These are phyloP conservation scores for Russula foetens DNA, from an alignment of 768 basidiomycete species.

Conservation along the genomic window DNA sequence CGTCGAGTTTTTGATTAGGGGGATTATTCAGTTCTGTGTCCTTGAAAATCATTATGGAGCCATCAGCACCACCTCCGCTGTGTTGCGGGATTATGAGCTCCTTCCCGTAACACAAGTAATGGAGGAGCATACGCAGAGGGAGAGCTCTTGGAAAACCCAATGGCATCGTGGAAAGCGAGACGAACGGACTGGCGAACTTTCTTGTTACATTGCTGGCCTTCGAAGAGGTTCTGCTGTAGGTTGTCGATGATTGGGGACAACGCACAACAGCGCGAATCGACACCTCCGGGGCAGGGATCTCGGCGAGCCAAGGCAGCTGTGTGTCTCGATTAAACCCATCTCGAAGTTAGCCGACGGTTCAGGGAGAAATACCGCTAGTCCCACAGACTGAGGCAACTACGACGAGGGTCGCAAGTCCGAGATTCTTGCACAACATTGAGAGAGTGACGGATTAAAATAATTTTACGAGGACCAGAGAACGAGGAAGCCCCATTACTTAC, in stretches of 20 bases:
- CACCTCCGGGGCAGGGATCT: constrained; percentile 27
- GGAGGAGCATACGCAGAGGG: constrained; percentile 10
- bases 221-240: constrained; percentile 26
- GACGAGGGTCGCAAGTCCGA: constrained; percentile 19
- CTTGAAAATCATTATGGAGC: constrained; percentile 40
- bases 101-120: not conserved
- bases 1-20: constrained; percentile 37
- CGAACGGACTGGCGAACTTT: constrained; percentile 26
- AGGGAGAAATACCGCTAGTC: constrained; percentile 14
- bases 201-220: constrained; percentile 26
- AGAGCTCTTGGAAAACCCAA: constrained; percentile 15
- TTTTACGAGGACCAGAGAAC: not conserved
- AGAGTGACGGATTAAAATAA: not conserved
- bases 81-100: not conserved
- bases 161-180: constrained; percentile 26
- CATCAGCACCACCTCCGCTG: constrained; percentile 34
- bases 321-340: not conserved
- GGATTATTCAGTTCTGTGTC: constrained; percentile 35
- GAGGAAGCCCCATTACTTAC: not conserved
- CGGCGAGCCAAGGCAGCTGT: constrained; percentile 21
- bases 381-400: constrained; percentile 4
- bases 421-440: constrained; percentile 23
- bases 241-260: constrained; percentile 28
- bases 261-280: constrained; percentile 27
- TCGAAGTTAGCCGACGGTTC: not conserved